Conservation (phyloP, 2,329 filamentous ascomycete species). For the Fusarium proliferatum region DNA sequence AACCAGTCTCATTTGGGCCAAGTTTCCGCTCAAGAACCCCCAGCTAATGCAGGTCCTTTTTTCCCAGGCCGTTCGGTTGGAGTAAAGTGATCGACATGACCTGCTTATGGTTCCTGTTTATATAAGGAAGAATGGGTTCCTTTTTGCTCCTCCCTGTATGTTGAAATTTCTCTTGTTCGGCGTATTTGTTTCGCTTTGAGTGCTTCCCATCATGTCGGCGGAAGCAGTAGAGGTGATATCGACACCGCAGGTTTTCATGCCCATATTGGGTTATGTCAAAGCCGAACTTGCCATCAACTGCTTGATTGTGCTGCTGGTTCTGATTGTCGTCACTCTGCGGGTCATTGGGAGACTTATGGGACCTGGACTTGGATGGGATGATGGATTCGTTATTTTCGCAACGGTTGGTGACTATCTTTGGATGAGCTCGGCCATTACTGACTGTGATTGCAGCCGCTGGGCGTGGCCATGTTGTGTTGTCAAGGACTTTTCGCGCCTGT, state of each 20-base stretch:
- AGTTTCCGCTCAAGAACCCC: not conserved
- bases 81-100: constrained; percentile 26
- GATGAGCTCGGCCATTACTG: not conserved
- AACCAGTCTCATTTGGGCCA: not conserved
- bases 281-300: constrained; percentile 48
- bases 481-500: constrained; percentile 43
- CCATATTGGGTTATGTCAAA: constrained; percentile 39
- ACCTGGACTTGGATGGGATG: constrained; percentile 50
- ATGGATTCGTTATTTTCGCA: constrained; percentile 45
- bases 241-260: constrained; percentile 26
- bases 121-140: constrained; percentile 27
- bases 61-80: not conserved
- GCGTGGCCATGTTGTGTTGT: constrained; percentile 44
- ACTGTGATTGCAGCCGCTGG: constrained; percentile 37
- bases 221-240: constrained; percentile 16
- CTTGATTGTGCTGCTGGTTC: constrained; percentile 46
- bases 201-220: constrained; percentile 15
- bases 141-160: not conserved
- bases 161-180: not conserved
- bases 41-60: constrained; percentile 24
- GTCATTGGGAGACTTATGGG: constrained; percentile 46
- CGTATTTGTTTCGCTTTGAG: constrained; percentile 15
- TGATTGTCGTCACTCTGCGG: constrained; percentile 44
- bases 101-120: not conserved
- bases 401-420: constrained; percentile 28